Evolutionary conservation across 176 grass and related monocot species (phyloP).

Genomic region (Oryza glaberrima): DNA sequence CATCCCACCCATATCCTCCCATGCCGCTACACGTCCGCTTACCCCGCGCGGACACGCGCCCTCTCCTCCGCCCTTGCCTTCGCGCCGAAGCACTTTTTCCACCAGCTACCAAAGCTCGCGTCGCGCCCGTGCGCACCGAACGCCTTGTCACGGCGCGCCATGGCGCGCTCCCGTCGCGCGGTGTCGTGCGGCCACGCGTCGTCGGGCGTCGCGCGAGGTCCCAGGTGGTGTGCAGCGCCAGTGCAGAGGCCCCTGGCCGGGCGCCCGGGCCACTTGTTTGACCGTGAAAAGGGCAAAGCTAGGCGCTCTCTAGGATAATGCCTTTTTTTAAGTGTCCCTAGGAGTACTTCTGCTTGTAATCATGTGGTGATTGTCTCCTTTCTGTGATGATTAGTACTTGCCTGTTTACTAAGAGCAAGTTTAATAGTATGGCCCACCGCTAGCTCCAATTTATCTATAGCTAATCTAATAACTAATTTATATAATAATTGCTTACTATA

Average conservation of each 20-base stretch:
- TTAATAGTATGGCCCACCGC: no score
- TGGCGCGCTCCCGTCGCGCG: no score
- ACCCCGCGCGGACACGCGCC: conserved; percentile 27
- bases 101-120: no score
- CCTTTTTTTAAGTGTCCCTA: not conserved
- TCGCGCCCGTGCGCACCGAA: no score
- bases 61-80: not conserved
- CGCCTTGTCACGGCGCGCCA: no score
- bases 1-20: not conserved
- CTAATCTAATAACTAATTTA: no score
- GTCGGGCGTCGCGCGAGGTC: not conserved
- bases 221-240: not conserved
- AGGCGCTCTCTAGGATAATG: not conserved
- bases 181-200: no score
- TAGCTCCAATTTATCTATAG: no score
- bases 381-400: not conserved
- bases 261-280: not conserved
- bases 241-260: not conserved
- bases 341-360: not conserved
- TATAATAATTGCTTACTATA: no score
- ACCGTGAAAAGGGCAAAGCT: not conserved
- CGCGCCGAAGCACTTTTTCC: not conserved
- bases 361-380: not conserved
- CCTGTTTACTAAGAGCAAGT: not conserved
- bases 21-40: not conserved